A percentile compares a stretch with the other conserved stretches of the same genome.
phyloP scores from a whole-genome alignment of 2,329 filamentous ascomycete genomes.

The Aspergillus brasiliensis region DNA sequence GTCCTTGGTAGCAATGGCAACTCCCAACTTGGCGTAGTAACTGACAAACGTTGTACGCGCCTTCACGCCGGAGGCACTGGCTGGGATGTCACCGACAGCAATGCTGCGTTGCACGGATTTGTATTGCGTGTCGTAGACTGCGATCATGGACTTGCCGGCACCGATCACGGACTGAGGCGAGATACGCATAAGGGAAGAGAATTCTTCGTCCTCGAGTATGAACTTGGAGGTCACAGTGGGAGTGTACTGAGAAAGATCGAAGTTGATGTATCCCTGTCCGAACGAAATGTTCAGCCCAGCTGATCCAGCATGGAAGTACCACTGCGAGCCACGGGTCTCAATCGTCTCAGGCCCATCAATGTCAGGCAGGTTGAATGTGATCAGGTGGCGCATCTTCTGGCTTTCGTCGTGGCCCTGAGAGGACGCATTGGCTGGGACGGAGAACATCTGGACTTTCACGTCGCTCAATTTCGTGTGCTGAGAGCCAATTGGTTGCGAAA shows the following conservation, averaged over 20 bases:
- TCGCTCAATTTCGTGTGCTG: conserved; percentile 35
- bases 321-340: conserved; percentile 31
- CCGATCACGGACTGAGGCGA: conserved; percentile 47
- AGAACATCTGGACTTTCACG: conserved; percentile 44
- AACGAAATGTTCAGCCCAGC: conserved; percentile 45
- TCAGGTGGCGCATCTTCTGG: conserved; percentile 40
- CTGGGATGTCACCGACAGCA: conserved; percentile 33
- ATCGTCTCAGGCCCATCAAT: conserved; percentile 31
- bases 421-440: conserved; percentile 33
- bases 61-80: conserved; percentile 23
- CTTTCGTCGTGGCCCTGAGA: conserved; percentile 30
- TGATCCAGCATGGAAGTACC: conserved; percentile 44
- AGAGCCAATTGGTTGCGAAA: conserved; percentile 40
- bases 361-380: conserved; percentile 39
- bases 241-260: conserved; percentile 47
- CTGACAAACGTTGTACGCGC: conserved; percentile 41
- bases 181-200: conserved; percentile 47
- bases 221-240: conserved; percentile 43
- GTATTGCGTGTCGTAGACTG: conserved; percentile 51
- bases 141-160: conserved; percentile 44
- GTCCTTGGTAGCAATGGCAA: conserved; percentile 45
- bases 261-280: conserved; percentile 42
- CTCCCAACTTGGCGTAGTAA: conserved; percentile 48
- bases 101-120: conserved; percentile 49
- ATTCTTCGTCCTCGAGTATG: conserved; percentile 38